phyloP scores from a whole-genome alignment of 371 early-diverging fungal genomes.

The Nematocida sp. region DNA sequence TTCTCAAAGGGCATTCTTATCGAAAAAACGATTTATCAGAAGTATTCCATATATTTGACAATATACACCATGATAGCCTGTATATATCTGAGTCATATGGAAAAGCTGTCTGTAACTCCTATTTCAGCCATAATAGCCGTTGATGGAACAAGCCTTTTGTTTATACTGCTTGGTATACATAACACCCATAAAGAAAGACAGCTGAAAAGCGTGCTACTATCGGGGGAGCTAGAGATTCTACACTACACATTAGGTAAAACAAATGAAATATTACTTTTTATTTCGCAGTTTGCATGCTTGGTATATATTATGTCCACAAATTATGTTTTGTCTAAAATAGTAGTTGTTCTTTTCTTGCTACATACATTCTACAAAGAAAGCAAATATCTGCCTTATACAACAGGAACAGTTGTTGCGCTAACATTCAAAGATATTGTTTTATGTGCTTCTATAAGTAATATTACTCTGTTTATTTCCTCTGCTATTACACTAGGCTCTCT shows the following conservation, averaged over 20 bases:
- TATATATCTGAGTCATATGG: background rate
- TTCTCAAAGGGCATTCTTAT: conserved; percentile 38
- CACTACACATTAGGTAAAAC: conserved; percentile 33
- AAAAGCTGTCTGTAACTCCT: background rate
- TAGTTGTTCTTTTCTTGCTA: background rate
- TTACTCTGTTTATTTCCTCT: background rate
- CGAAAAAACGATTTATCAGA: conserved; percentile 23
- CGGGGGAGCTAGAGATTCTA: conserved; percentile 37
- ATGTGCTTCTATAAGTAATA: background rate
- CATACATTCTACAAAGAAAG: background rate
- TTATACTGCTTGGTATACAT: conserved; percentile 1
- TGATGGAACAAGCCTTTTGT: background rate
- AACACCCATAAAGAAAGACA: background rate
- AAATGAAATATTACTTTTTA: conserved; percentile 14
- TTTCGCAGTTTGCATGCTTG: conserved; percentile 13
- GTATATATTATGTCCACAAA: conserved; percentile 16
- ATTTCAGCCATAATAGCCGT: background rate
- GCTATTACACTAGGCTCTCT: background rate
- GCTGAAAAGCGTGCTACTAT: conserved; percentile 14
- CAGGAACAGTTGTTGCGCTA: background rate
- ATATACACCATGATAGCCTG: conserved; percentile 19
- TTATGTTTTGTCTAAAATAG: background rate
- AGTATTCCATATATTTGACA: conserved; percentile 24
- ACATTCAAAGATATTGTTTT: conserved; percentile 11
- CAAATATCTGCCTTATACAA: background rate